phyloP scores from a whole-genome alignment of 176 grass and related monocot genomes.

The Pontederia paniculata region DNA sequence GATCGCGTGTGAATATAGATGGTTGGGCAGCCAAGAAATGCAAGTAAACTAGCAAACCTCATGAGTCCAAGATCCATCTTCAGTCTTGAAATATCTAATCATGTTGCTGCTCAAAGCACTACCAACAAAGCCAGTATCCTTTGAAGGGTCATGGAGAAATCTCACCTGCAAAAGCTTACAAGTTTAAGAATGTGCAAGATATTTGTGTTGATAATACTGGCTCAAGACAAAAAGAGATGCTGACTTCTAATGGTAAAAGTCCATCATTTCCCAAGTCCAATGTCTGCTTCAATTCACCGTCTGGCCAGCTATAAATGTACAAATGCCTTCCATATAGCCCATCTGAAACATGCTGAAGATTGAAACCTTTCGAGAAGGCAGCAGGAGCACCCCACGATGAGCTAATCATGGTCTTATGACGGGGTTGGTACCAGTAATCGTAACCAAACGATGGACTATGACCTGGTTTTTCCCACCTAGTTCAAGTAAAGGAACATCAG shows the following conservation, averaged over 20 bases:
- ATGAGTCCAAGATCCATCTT: constrained; percentile 70
- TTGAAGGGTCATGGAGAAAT: constrained; percentile 94
- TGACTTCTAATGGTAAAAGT: constrained; percentile 73
- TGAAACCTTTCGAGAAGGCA: constrained; percentile 61
- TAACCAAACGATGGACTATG: constrained; percentile 78
- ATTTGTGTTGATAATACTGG: background rate
- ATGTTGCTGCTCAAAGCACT: constrained; percentile 83
- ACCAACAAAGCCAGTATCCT: constrained; percentile 82
- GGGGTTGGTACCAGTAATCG: constrained; percentile 92
- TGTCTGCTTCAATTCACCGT: constrained; percentile 82
- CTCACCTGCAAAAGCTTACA: constrained; percentile 40
- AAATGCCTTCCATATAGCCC: constrained; percentile 82
- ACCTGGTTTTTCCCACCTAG: constrained; percentile 88
- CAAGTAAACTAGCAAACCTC: constrained; percentile 38
- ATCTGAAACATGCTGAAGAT: constrained; percentile 78
- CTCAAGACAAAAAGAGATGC: background rate
- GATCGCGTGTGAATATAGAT: background rate
- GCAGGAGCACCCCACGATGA: constrained; percentile 79
- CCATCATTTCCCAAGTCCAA: constrained; percentile 57
- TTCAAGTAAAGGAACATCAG: constrained; percentile 2
- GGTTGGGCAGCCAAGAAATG: background rate
- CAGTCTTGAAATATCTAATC: constrained; percentile 83
- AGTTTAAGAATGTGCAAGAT: background rate
- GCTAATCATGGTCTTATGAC: constrained; percentile 94
- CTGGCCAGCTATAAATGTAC: constrained; percentile 83